Conservation (phyloP, 805 yeast species). For the Schwanniomyces sp. region DNA sequence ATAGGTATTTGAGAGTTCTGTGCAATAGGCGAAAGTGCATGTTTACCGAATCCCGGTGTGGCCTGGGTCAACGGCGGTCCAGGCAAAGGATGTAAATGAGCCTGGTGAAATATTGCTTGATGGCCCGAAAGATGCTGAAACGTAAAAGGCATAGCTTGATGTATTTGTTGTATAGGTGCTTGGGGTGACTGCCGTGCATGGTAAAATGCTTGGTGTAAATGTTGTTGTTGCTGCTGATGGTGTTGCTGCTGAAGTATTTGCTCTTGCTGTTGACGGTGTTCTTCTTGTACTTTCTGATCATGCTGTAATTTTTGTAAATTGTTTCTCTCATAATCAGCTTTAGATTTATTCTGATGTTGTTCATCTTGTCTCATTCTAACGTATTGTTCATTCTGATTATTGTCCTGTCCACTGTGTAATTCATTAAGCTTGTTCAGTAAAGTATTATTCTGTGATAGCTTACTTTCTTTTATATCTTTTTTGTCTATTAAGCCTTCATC, state of each 20-base stretch:
- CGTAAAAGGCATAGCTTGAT: background rate
- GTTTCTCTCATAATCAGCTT: constrained; percentile 3
- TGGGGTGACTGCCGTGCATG: constrained; percentile 2
- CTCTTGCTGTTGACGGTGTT: constrained; percentile 6
- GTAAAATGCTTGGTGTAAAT: constrained; percentile 1
- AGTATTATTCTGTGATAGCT: too few species aligned
- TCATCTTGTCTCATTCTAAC: background rate
- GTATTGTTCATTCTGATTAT: background rate
- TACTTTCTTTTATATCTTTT: background rate
- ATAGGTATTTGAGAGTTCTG: background rate
- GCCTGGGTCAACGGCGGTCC: background rate
- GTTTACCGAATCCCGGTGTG: background rate
- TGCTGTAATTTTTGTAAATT: background rate
- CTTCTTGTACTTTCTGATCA: background rate
- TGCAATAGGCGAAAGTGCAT: background rate
- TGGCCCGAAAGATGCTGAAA: background rate
- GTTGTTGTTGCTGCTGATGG: constrained; percentile 2
- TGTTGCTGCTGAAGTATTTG: constrained; percentile 7
- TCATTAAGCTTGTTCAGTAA: background rate
- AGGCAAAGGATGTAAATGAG: background rate
- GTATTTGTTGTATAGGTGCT: constrained; percentile 5
- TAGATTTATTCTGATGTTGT: background rate
- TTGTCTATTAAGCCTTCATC: background rate
- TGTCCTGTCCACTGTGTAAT: background rate
- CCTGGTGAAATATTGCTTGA: background rate